A percentile compares a stretch with the other conserved stretches of the same genome.
Evolutionary conservation across 345 rosid genomes (phyloP).

Genomic region (Gossypium raimondii): DNA sequence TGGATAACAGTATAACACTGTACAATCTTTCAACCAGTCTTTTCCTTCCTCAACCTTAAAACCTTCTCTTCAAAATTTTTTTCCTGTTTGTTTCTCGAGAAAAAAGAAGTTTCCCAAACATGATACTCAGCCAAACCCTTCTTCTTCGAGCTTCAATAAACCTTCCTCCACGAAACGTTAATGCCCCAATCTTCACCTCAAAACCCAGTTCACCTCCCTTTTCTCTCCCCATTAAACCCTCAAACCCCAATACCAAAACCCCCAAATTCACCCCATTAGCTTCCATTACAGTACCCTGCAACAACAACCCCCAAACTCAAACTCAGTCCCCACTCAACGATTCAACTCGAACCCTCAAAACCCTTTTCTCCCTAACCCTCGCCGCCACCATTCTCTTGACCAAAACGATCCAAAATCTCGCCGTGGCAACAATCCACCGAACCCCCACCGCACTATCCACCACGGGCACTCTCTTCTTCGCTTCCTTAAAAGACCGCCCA

Average conservation of each 20-base stretch:
- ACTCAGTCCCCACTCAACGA: conserved; percentile 26
- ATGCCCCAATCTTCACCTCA: neutral
- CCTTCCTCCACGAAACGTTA: conserved; percentile 6
- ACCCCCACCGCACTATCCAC: conserved; percentile 6
- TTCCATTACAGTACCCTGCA: conserved; percentile 7
- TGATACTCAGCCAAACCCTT: conserved; percentile 23
- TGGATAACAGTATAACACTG: neutral
- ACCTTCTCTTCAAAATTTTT: neutral
- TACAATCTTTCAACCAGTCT: neutral
- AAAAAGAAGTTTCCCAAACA: neutral
- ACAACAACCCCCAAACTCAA: neutral
- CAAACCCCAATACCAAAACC: conserved; percentile 1
- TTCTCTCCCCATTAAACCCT: conserved; percentile 13
- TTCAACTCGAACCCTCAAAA: conserved; percentile 42
- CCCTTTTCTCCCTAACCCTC: conserved; percentile 29
- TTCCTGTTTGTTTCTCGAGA: neutral
- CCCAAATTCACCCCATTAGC: conserved; percentile 23
- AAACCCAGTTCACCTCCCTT: neutral
- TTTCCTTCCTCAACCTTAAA: neutral
- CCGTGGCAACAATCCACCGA: conserved; percentile 14
- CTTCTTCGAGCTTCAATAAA: conserved; percentile 16
- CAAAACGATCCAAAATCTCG: conserved; percentile 30
- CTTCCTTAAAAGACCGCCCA: conserved; percentile 47
- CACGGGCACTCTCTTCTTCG: conserved; percentile 60
- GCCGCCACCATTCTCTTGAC: conserved; percentile 25